Conservation (phyloP, 1,284 basidiomycete genomes). For the Papiliotrema laurentii region DNA sequence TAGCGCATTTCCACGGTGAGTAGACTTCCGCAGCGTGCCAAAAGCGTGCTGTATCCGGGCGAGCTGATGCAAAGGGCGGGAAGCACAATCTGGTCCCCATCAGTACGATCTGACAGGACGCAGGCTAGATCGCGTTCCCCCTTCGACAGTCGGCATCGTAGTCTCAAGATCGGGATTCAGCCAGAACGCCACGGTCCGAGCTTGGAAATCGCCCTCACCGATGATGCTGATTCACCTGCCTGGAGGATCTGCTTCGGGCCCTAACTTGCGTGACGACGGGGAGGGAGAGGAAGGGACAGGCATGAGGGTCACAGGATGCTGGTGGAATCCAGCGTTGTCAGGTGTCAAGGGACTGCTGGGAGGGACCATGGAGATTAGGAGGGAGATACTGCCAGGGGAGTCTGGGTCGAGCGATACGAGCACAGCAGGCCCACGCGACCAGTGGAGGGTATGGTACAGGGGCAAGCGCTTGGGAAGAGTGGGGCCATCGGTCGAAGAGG, state of each 20-base stretch:
- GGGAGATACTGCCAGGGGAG: constrained; percentile 51
- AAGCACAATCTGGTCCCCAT: constrained; percentile 1
- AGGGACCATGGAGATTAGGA: constrained; percentile 60
- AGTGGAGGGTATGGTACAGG: constrained; percentile 19
- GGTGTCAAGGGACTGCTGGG: constrained; percentile 55
- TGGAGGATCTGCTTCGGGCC: constrained; percentile 21
- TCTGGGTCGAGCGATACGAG: background rate
- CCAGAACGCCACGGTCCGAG: constrained; percentile 60
- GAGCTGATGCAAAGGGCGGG: constrained; percentile 1
- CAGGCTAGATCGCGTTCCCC: background rate
- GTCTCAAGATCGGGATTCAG: constrained; percentile 74
- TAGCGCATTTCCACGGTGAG: constrained; percentile 43
- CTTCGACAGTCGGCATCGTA: constrained; percentile 60
- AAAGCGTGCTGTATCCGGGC: background rate
- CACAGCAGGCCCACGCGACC: constrained; percentile 6
- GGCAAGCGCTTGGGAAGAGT: constrained; percentile 15
- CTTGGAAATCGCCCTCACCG: constrained; percentile 65
- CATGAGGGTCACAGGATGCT: constrained; percentile 34
- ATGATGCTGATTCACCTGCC: constrained; percentile 73
- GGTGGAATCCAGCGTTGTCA: constrained; percentile 64
- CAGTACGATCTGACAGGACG: constrained; percentile 2
- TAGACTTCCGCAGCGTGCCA: constrained; percentile 1
- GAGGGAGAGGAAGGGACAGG: constrained; percentile 2
- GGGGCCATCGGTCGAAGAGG: constrained; percentile 10
- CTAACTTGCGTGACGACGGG: background rate